Base-by-base conservation (phyloP, 441 rosid species). In the Brassica hybrid region DNA sequence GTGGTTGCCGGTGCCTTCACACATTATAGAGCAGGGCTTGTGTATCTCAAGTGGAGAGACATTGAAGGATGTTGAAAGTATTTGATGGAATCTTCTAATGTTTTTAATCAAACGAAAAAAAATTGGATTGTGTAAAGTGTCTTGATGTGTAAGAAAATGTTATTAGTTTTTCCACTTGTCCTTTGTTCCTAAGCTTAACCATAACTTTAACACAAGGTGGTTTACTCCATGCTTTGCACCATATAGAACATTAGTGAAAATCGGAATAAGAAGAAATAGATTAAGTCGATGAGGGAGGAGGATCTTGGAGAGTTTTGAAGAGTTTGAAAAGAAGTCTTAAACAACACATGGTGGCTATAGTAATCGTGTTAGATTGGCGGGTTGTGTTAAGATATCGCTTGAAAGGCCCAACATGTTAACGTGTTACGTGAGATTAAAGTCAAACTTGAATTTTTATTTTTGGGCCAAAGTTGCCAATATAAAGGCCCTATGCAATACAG, bases 71-170 rank as follows among this genome's bases (percentile, higher is more conserved):
- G 63, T 23, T 59, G 32, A 59, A 19, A 2, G 23, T 21, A 58
- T 58, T 38, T 38, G 57, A 45, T 41, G 48, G 0, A 36, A 36
- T 8, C 10, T 43, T 43, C 23, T 43, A n/a, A 34, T 3, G 13
- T 30, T 68, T 75, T 10, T 7, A 23, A 17, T 60, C 68, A 69
- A 36, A 18, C n/a, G n/a, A 3, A 41, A 54, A 61, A 36, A 43
- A 11, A 7, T 63, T 71, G 66, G 71, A 17, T 17, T 71, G 12
- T 76, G 76, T 64, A 70, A 76, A 54, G 75, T 36, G 75, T 36
- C 12, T 69, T 19, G n/a, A 17, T 62, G 56, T 69, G 50, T 69
- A 76, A 52, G 30, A 57, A 27, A 54, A 8, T 68, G 64, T 21
- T 21, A 21, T 21, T 21, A 21, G 23, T 21, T 21, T 21, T 21